These are phyloP conservation scores for Amanita brunnescens DNA, from an alignment of 768 basidiomycete species.

Conservation along the genomic window DNA sequence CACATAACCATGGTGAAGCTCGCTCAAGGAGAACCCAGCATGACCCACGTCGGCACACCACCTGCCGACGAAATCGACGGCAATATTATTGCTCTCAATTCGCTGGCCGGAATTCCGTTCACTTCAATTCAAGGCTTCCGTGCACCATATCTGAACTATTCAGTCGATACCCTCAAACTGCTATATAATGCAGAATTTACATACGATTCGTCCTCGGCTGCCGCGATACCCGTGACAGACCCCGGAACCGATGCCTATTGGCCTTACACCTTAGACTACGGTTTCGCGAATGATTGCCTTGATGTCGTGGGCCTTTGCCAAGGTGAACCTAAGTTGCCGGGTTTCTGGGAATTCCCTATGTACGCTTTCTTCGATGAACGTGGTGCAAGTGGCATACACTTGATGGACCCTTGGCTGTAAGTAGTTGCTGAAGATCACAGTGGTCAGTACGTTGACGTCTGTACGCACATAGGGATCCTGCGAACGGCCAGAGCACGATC, in stretches of 20 bases:
- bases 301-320: slow-evolving; percentile 46
- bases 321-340: slow-evolving; percentile 63
- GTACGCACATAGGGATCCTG: slow-evolving; percentile 32
- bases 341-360: slow-evolving; percentile 84
- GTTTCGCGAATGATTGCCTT: slow-evolving; percentile 73
- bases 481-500: slow-evolving; percentile 39
- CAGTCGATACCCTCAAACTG: slow-evolving; percentile 48
- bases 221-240: slow-evolving; percentile 59
- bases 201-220: slow-evolving; percentile 59
- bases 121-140: slow-evolving; percentile 62
- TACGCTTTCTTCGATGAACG: slow-evolving; percentile 62
- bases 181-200: slow-evolving; percentile 51
- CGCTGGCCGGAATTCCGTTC: slow-evolving; percentile 70
- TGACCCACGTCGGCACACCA: slow-evolving; percentile 69
- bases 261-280: slow-evolving; percentile 78
- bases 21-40: slow-evolving; percentile 30
- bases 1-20: neutral
- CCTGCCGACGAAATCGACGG: slow-evolving; percentile 62
- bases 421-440: slow-evolving; percentile 15
- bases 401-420: slow-evolving; percentile 83
- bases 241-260: slow-evolving; percentile 66
- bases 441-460: neutral
- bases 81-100: slow-evolving; percentile 71
- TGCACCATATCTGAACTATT: slow-evolving; percentile 66
- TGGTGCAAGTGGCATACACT: slow-evolving; percentile 48